These are phyloP conservation scores for Zygosaccharomyces siamensis DNA, from an alignment of 805 yeast genomes.

Conservation along the genomic window DNA sequence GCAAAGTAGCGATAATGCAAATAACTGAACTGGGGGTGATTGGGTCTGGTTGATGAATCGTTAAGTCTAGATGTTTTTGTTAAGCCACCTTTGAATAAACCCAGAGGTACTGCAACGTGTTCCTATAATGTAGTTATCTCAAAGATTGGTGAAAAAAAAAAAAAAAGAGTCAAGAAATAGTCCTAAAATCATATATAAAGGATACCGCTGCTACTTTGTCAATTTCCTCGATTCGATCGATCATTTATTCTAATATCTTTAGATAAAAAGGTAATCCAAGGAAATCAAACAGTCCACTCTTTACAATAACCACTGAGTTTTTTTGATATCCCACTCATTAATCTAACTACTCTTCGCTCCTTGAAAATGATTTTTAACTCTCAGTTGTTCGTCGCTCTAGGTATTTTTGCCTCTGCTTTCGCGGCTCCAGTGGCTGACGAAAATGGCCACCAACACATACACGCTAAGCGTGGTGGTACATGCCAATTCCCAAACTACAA, in stretches of 20 bases:
- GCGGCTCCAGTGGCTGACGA: constrained; percentile 20
- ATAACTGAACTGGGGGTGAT: neutral
- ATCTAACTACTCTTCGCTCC: constrained; percentile 6
- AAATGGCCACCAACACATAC: constrained; percentile 22
- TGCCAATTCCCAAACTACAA: constrained; percentile 66
- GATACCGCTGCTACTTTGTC: neutral
- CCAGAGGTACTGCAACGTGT: neutral
- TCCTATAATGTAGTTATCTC: neutral
- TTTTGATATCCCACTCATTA: neutral
- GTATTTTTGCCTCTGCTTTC: constrained; percentile 7
- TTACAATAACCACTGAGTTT: neutral
- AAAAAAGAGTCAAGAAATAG: neutral
- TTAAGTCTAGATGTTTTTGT: neutral
- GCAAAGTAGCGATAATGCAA: neutral
- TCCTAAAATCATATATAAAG: constrained; percentile 1
- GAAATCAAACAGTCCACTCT: constrained; percentile 1
- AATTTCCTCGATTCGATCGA: neutral
- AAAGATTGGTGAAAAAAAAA: neutral
- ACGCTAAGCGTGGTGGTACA: constrained; percentile 34
- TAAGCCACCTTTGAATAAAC: neutral
- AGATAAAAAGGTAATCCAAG: neutral
- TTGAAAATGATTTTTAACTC: constrained; percentile 10
- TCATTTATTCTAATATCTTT: neutral
- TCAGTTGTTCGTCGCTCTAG: constrained; percentile 10
- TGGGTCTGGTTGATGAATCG: neutral